These are phyloP conservation scores for Cercospora sojina DNA, from an alignment of 2,329 filamentous ascomycete genomes.

Conservation along the genomic window DNA sequence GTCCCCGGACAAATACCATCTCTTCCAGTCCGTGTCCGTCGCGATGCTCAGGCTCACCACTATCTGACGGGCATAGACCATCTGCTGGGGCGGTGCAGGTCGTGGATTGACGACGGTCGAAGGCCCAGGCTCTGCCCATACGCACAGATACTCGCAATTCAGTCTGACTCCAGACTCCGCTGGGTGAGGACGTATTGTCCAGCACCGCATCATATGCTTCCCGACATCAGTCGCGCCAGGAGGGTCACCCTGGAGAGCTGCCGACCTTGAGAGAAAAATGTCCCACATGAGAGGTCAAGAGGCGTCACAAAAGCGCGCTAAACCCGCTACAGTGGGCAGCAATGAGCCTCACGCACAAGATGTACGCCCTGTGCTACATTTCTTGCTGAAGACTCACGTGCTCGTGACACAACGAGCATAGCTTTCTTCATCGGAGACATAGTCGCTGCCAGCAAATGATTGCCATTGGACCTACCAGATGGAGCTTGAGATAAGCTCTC, in stretches of 20 bases:
- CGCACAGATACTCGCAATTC: background rate
- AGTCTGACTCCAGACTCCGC: background rate
- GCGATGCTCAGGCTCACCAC: background rate
- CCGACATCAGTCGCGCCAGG: background rate
- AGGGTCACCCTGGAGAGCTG: background rate
- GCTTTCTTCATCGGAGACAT: background rate
- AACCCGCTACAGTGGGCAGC: background rate
- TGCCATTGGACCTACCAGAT: background rate
- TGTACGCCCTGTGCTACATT: background rate
- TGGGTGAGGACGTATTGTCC: background rate
- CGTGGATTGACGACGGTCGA: background rate
- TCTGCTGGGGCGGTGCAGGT: background rate
- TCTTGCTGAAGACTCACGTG: background rate
- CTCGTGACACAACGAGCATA: background rate
- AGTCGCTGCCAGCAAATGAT: background rate
- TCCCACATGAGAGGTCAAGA: background rate
- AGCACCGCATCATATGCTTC: background rate
- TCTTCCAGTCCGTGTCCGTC: background rate
- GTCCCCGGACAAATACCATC: background rate
- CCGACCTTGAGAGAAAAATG: background rate
- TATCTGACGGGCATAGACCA: background rate
- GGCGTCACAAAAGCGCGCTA: background rate
- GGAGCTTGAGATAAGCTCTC: slow-evolving; percentile 14
- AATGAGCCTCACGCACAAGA: background rate
- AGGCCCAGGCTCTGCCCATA: too few relatives aligned